Conservation (phyloP, 169 alveolate species). For the Theileria sp. region DNA sequence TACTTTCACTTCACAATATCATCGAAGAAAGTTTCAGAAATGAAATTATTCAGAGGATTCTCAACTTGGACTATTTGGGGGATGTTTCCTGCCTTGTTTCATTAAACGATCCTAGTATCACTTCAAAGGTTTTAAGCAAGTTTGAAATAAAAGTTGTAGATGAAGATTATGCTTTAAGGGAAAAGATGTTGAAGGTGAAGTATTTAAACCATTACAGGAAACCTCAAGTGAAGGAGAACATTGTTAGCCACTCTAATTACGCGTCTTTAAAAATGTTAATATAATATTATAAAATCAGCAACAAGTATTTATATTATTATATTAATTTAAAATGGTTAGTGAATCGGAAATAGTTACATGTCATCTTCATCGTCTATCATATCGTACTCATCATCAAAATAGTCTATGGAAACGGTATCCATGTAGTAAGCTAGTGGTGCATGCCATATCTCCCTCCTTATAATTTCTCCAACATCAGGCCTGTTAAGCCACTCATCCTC, state of each 20-base stretch:
- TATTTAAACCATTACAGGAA: constrained; percentile 3
- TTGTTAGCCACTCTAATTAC: neutral
- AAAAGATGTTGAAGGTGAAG: neutral
- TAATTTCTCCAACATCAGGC: constrained; percentile 86
- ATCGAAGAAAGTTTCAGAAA: neutral
- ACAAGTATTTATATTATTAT: neutral
- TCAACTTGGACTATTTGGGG: neutral
- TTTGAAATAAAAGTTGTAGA: neutral
- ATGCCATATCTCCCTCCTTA: constrained; percentile 89
- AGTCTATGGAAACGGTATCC: constrained; percentile 71
- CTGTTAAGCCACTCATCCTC: constrained; percentile 76
- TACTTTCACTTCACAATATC: neutral
- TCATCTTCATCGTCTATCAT: constrained; percentile 67
- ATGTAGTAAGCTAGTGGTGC: constrained; percentile 84
- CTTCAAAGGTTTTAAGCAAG: neutral
- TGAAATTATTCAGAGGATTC: neutral
- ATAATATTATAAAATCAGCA: neutral
- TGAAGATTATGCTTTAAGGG: neutral
- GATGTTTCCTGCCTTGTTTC: constrained; percentile 2
- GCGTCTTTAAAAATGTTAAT: neutral
- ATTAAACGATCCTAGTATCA: neutral
- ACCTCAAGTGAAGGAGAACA: neutral
- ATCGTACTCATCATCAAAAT: constrained; percentile 76
- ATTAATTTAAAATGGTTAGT: neutral
- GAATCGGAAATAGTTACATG: neutral